phyloP scores from a whole-genome alignment of 2,329 filamentous ascomycete species.

The Ustulina deusta region DNA sequence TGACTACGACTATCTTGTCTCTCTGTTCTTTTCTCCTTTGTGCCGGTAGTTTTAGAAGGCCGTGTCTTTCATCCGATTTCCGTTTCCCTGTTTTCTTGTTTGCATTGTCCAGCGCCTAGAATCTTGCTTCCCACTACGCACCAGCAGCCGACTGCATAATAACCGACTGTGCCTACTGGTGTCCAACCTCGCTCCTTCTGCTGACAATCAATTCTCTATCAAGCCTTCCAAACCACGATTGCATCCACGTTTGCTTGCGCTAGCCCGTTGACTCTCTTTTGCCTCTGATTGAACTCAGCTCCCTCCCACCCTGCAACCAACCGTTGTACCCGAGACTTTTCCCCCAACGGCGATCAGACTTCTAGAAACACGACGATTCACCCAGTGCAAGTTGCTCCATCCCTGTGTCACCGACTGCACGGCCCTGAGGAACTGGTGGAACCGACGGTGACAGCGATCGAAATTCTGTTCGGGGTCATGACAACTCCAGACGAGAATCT shows the following conservation, averaged over 20 bases:
- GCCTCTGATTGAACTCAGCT: conserved; percentile 8
- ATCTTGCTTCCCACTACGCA: conserved; percentile 27
- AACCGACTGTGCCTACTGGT: conserved; percentile 14
- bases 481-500: conserved; percentile 41
- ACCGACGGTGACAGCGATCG: conserved; percentile 30
- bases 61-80: conserved; percentile 25
- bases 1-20: conserved; percentile 37
- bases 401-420: conserved; percentile 35
- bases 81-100: conserved; percentile 23
- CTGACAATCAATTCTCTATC: not conserved
- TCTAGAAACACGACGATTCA: conserved; percentile 42
- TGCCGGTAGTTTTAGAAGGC: conserved; percentile 28
- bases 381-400: conserved; percentile 28
- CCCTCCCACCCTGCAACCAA: conserved; percentile 35
- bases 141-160: conserved; percentile 4
- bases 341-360: conserved; percentile 37
- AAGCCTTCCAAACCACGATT: conserved; percentile 7
- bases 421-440: conserved; percentile 32
- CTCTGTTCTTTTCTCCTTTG: conserved; percentile 31
- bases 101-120: not conserved
- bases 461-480: conserved; percentile 42
- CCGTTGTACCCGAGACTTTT: conserved; percentile 41
- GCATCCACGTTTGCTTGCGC: conserved; percentile 8
- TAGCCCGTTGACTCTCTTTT: conserved; percentile 4
- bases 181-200: conserved; percentile 33